Conservation (phyloP, 116 monocot genomes). For the Iris pallida region DNA sequence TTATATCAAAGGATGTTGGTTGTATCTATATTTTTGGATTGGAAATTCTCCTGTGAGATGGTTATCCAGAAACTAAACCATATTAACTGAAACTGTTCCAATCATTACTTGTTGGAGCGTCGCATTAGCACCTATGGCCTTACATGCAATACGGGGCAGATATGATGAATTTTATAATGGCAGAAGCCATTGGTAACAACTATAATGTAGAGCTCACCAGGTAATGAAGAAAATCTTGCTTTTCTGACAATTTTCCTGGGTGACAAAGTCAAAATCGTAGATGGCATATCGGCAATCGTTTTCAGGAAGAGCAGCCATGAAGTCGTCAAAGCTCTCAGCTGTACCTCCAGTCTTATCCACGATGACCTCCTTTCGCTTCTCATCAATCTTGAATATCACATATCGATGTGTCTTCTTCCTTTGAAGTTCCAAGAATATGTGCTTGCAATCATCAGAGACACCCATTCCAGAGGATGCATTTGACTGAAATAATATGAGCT, state of each 20-base stretch:
- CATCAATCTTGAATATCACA: conserved; percentile 52
- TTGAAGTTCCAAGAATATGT: conserved; percentile 45
- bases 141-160: too few relatives aligned
- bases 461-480: conserved; percentile 50
- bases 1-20: too few relatives aligned
- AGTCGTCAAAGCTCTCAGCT: conserved; percentile 48
- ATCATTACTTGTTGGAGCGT: too few relatives aligned
- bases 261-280: conserved; percentile 53
- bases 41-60: too few relatives aligned
- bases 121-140: too few relatives aligned
- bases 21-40: too few relatives aligned
- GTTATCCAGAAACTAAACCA: too few relatives aligned
- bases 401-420: conserved; percentile 38
- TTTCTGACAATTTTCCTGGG: conserved; percentile 48
- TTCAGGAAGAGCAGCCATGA: conserved; percentile 39
- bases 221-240: conserved; percentile 57
- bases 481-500: conserved; percentile 22
- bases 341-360: conserved; percentile 49
- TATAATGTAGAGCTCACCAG: conserved; percentile 25
- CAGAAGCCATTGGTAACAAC: neutral
- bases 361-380: conserved; percentile 44
- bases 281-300: conserved; percentile 51
- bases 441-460: conserved; percentile 36
- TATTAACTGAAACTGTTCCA: too few relatives aligned
- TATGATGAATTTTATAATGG: too few relatives aligned